Percentiles rank a stretch among this genome's conserved stretches.
phyloP scores from a whole-genome alignment of 2,329 filamentous ascomycete genomes.

The Penicillium sp. region DNA sequence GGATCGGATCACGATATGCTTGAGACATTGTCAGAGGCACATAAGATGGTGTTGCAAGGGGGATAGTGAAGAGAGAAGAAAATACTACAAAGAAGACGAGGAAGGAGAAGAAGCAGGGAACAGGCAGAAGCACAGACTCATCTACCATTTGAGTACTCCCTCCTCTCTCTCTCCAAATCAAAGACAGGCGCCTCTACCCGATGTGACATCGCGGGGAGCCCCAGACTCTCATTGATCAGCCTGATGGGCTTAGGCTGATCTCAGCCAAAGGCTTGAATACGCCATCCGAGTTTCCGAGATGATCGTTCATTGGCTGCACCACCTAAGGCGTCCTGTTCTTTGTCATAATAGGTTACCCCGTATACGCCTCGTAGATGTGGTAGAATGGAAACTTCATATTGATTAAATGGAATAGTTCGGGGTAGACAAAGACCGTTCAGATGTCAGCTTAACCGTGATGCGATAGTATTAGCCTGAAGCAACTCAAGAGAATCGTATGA shows the following conservation, averaged over 20 bases:
- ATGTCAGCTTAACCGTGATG: neutral
- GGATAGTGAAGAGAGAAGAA: neutral
- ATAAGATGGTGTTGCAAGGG: neutral
- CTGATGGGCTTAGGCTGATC: neutral
- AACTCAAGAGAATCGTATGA: neutral
- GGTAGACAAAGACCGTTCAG: neutral
- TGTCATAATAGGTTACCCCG: neutral
- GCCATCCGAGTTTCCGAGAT: neutral
- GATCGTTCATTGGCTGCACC: too few relatives aligned
- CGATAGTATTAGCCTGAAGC: too few relatives aligned
- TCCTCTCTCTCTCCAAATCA: too few relatives aligned
- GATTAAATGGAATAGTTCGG: too few relatives aligned
- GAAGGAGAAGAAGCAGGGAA: neutral
- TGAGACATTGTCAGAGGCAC: neutral
- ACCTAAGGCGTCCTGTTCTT: neutral
- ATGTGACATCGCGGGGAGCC: neutral
- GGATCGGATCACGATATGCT: neutral
- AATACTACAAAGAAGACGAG: neutral
- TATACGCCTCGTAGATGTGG: too few relatives aligned
- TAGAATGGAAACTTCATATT: too few relatives aligned
- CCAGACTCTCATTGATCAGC: too few relatives aligned
- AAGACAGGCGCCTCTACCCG: too few relatives aligned
- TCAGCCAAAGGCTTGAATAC: neutral
- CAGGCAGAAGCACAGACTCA: neutral
- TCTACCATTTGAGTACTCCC: too few relatives aligned